Evolutionary conservation across 495 filamentous ascomycete species (phyloP), one percentile per base, ranked within the genome.

Genomic region (Halenospora varia): DNA sequence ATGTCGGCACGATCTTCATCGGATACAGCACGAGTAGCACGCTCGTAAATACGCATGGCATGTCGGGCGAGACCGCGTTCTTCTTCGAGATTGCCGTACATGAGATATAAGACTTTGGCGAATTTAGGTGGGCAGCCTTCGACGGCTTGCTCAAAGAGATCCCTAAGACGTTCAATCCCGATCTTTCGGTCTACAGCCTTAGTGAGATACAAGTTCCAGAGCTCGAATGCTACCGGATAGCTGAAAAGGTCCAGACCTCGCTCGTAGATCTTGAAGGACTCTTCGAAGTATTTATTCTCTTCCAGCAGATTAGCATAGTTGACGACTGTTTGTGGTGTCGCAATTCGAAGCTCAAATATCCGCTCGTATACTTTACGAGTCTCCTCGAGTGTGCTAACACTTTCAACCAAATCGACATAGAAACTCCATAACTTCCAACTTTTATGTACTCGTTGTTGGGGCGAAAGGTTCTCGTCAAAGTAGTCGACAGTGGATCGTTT

Each of bases 401-500:
- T 94, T 69, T 99, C 94, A 10, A 99, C 93, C 0, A 99, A 82
- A 71, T 99, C 94, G 40, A 99, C 92, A 65, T 99, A 99, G 79
- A 97, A 99, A 77, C 89, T 94, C 94, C 94, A 99, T 13, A 99
- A 73, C 70, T 97, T 99, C 95, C 95, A 99, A 68, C 90, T 95
- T 79, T 97, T 99, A 73, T 99, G 95, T 8, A 99, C 88, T 56
- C 95, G 82, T 71, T 97, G 94, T 69, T 97, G 95, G 10, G 95
- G 93, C 3, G 90, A 89, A 8, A 99, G 76, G 0, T 82, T 89
- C 69, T 99, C 95, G 71, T 99, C 94, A 63, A 97, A 99, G 69
- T 97, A 99, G 72, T 99, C 95, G 20, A 97, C 94, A 1, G 84
- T 95, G 17, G 92, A 96, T 59, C 89, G 81, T 73, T 97, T 97